These are phyloP conservation scores for Mucor piriformis DNA, from an alignment of 371 early-diverging fungal genomes.

Conservation along the genomic window DNA sequence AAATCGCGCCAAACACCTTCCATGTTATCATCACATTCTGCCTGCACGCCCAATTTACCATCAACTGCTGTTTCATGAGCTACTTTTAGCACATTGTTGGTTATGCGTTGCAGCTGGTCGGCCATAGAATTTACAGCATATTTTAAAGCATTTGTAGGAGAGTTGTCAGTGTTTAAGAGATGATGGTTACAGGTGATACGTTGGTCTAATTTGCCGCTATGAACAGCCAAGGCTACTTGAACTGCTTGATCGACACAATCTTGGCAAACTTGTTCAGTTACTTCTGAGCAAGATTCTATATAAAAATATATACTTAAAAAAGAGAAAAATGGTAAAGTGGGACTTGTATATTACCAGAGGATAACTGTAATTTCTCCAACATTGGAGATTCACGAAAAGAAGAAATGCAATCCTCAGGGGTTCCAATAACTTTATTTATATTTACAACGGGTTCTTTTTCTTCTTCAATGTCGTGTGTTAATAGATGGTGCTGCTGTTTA, in stretches of 20 bases:
- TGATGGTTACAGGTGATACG: slow-evolving; percentile 51
- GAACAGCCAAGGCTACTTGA: slow-evolving; percentile 53
- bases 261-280: slow-evolving; percentile 27
- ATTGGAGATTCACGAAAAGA: slow-evolving; percentile 24
- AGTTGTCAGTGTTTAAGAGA: slow-evolving; percentile 9
- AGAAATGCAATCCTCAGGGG: slow-evolving; percentile 23
- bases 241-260: slow-evolving; percentile 50
- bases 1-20: slow-evolving; percentile 77
- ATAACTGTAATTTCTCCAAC: slow-evolving; percentile 23
- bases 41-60: slow-evolving; percentile 67
- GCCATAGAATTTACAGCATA: slow-evolving; percentile 72
- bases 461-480: slow-evolving; percentile 18
- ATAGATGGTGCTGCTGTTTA: slow-evolving; percentile 43
- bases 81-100: slow-evolving; percentile 59
- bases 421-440: slow-evolving; percentile 8
- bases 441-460: slow-evolving; percentile 14
- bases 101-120: slow-evolving; percentile 56
- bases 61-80: slow-evolving; percentile 67
- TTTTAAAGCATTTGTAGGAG: slow-evolving; percentile 43
- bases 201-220: slow-evolving; percentile 49
- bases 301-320: neutral
- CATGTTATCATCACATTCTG: slow-evolving; percentile 41
- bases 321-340: neutral
- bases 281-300: neutral
- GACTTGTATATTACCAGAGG: slow-evolving; percentile 8